Evolutionary conservation across 1,284 basidiomycete species (phyloP).

Genomic region (Apiotrichum siamense): DNA sequence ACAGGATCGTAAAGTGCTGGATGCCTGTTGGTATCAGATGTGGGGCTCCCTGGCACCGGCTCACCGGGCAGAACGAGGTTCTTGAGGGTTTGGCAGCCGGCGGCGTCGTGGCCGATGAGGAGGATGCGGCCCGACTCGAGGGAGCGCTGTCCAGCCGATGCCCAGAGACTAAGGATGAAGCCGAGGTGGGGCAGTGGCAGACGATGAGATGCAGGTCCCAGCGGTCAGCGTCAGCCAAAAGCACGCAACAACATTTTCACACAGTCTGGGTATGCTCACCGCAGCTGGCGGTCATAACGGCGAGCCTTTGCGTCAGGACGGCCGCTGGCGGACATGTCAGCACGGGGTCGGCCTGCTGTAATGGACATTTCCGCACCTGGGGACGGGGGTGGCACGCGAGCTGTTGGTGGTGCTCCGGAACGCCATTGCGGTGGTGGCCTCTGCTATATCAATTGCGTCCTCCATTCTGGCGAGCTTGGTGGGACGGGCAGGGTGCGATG

Average conservation of each 20-base stretch:
- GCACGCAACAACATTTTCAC: too few species aligned
- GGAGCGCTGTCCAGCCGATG: constrained; percentile 83
- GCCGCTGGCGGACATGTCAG: constrained; percentile 21
- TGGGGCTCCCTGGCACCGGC: neutral
- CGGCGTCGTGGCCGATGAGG: constrained; percentile 70
- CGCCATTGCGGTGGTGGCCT: constrained; percentile 25
- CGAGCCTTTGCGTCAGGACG: constrained; percentile 77
- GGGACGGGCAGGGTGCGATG: constrained; percentile 11
- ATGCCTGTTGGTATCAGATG: constrained; percentile 52
- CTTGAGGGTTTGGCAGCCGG: constrained; percentile 80
- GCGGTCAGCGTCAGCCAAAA: neutral
- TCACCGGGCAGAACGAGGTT: constrained; percentile 84
- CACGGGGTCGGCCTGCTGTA: neutral
- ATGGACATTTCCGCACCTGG: constrained; percentile 7
- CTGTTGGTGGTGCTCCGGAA: constrained; percentile 3
- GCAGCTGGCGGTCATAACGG: constrained; percentile 83
- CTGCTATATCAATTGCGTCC: constrained; percentile 35
- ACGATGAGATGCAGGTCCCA: too few species aligned
- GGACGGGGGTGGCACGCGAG: constrained; percentile 14
- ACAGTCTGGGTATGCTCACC: constrained; percentile 54
- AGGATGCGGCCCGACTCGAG: constrained; percentile 80
- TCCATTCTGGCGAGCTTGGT: constrained; percentile 42
- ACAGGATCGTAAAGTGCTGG: constrained; percentile 83
- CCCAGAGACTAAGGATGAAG: constrained; percentile 68
- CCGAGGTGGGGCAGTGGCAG: neutral